Percentiles rank a stretch among this genome's conserved stretches.
phyloP scores from a whole-genome alignment of 2,329 filamentous ascomycete species.

The Ustulina deusta region DNA sequence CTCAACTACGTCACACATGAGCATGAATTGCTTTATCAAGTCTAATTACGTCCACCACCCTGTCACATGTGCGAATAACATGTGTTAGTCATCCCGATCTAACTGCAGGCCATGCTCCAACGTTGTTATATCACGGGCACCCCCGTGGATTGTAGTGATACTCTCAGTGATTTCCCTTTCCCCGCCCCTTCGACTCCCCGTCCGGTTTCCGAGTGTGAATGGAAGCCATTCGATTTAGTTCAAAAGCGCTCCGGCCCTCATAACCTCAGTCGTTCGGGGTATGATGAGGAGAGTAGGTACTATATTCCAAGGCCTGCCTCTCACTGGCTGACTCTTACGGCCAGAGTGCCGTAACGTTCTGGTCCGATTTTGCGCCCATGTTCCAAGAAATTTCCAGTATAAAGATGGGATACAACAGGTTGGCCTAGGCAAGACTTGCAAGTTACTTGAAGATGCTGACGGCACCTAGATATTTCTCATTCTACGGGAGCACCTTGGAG shows the following conservation, averaged over 20 bases:
- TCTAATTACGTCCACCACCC: background rate
- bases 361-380: conserved; percentile 57
- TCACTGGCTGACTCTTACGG: conserved; percentile 20
- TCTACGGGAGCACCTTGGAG: conserved; percentile 58
- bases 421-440: conserved; percentile 33
- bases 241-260: conserved; percentile 44
- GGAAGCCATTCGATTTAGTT: conserved; percentile 36
- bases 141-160: background rate
- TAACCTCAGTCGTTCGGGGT: conserved; percentile 44
- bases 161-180: background rate
- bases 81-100: background rate
- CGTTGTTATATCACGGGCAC: background rate
- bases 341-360: conserved; percentile 61
- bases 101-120: conserved; percentile 10
- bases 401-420: conserved; percentile 59
- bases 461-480: conserved; percentile 55
- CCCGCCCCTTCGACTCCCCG: background rate
- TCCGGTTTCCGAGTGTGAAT: conserved; percentile 34
- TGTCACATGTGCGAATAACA: background rate
- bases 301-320: background rate
- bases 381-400: conserved; percentile 61
- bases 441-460: conserved; percentile 25
- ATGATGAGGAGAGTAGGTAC: conserved; percentile 48
- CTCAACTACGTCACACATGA: background rate
- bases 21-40: background rate